These are phyloP conservation scores for Boechera divaricarpa DNA, from an alignment of 345 rosid species.

Conservation along the genomic window DNA sequence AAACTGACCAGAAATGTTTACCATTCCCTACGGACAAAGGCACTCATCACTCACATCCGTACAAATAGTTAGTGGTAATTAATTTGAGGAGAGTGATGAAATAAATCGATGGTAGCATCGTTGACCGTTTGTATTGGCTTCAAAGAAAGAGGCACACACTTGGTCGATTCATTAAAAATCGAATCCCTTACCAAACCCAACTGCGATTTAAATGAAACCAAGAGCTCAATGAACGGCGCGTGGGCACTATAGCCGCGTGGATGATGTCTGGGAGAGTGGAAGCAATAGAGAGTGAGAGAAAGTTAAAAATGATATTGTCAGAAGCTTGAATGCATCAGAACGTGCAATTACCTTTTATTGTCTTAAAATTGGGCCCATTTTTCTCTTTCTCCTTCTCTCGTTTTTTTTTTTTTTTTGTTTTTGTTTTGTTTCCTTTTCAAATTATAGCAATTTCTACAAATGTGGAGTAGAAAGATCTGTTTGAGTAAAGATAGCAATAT, in stretches of 20 bases:
- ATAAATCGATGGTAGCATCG: neutral
- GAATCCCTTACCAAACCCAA: conserved; percentile 24
- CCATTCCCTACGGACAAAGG: conserved; percentile 14
- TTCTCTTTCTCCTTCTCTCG: neutral
- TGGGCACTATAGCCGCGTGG: conserved; percentile 10
- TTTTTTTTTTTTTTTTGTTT: neutral
- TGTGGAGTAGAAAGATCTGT: conserved; percentile 28
- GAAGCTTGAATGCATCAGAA: conserved; percentile 41
- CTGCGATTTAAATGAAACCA: conserved; percentile 14
- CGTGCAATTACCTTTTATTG: conserved; percentile 40
- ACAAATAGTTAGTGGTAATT: conserved; percentile 3
- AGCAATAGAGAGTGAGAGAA: conserved; percentile 2
- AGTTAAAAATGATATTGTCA: conserved; percentile 34
- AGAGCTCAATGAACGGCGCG: conserved; percentile 33
- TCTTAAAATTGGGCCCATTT: conserved; percentile 33
- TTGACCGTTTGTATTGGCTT: conserved; percentile 18
- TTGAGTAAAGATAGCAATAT: conserved; percentile 21
- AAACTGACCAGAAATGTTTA: conserved; percentile 13
- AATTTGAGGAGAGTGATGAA: conserved; percentile 15
- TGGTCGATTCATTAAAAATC: neutral
- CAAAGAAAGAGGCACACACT: conserved; percentile 9
- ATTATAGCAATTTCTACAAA: conserved; percentile 24
- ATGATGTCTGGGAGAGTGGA: conserved; percentile 12
- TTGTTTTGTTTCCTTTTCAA: conserved; percentile 1
- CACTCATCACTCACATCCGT: conserved; percentile 9